phyloP scores from a whole-genome alignment of 2,329 filamentous ascomycete species.

The Incumbomyces lentus region DNA sequence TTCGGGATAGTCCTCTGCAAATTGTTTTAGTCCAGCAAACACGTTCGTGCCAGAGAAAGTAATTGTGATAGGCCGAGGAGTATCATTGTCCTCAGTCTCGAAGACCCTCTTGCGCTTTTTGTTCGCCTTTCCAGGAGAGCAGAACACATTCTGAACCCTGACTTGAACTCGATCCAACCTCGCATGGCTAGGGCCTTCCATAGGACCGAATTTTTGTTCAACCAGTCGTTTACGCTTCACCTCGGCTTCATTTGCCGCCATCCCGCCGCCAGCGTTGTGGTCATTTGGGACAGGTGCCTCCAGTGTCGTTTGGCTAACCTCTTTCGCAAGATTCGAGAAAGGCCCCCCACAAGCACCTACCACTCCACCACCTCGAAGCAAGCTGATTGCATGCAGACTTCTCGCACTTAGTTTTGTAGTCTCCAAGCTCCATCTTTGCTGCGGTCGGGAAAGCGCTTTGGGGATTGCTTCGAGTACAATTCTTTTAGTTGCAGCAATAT shows the following conservation, averaged over 20 bases:
- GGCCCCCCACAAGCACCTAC: constrained; percentile 64
- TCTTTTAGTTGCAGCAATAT: constrained; percentile 24
- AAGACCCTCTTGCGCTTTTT: constrained; percentile 8
- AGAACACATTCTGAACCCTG: constrained; percentile 8
- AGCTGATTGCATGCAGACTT: constrained; percentile 59
- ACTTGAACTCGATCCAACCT: constrained; percentile 17
- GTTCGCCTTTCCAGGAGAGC: neutral
- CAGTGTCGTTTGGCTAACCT: constrained; percentile 22
- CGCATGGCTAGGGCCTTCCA: constrained; percentile 11
- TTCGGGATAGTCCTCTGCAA: constrained; percentile 53
- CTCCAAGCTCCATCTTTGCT: constrained; percentile 60
- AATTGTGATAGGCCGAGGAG: constrained; percentile 20
- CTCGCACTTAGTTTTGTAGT: constrained; percentile 59
- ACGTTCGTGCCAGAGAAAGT: constrained; percentile 68
- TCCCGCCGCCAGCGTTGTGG: neutral
- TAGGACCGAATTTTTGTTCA: constrained; percentile 14
- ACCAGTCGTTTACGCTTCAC: constrained; percentile 1
- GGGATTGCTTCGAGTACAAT: constrained; percentile 70
- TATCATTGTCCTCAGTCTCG: neutral
- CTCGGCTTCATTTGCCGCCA: constrained; percentile 2
- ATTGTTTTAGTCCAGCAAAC: constrained; percentile 65
- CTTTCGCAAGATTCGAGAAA: constrained; percentile 52
- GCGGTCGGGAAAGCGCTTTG: constrained; percentile 66
- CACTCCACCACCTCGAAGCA: constrained; percentile 58
- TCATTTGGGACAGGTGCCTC: neutral